Percentiles rank a stretch among this genome's conserved stretches.
These are phyloP conservation scores for Mortierella claussenii DNA, from an alignment of 192 early-diverging fungal species.

Conservation along the genomic window DNA sequence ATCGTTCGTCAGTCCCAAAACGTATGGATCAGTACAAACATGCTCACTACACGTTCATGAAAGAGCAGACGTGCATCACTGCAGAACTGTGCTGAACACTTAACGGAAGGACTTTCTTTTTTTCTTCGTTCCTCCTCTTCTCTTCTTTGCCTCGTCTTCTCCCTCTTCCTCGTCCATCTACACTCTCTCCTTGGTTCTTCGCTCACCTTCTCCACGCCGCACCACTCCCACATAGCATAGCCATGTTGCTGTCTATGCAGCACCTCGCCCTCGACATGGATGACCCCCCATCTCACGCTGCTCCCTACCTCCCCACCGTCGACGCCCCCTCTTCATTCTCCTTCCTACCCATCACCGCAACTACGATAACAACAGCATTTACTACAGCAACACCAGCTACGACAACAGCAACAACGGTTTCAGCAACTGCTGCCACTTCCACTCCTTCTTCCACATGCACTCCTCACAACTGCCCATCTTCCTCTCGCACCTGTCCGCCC, in stretches of 20 bases:
- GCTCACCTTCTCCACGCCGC: neutral
- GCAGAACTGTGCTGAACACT: too few species aligned
- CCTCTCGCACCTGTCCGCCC: slow-evolving; percentile 16
- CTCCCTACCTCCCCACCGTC: too few species aligned
- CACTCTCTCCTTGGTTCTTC: neutral
- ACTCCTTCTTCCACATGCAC: slow-evolving; percentile 5
- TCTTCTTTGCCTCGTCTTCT: neutral
- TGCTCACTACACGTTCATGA: too few species aligned
- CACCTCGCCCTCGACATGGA: neutral
- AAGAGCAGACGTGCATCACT: too few species aligned
- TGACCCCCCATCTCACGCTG: too few species aligned
- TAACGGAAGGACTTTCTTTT: too few species aligned
- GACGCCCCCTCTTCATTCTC: neutral
- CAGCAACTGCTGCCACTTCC: neutral
- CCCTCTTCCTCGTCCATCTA: neutral
- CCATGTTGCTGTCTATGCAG: neutral
- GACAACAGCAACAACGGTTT: neutral
- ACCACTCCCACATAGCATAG: neutral
- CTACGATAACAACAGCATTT: neutral
- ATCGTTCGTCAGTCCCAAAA: too few species aligned
- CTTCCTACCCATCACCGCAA: neutral
- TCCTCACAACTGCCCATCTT: neutral
- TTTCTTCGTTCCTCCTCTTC: neutral
- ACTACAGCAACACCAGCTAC: neutral
- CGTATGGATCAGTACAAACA: too few species aligned